Evolutionary conservation across 2,329 filamentous ascomycete genomes (phyloP).

Genomic region (Ophiocordyceps camponoti-floridani): DNA sequence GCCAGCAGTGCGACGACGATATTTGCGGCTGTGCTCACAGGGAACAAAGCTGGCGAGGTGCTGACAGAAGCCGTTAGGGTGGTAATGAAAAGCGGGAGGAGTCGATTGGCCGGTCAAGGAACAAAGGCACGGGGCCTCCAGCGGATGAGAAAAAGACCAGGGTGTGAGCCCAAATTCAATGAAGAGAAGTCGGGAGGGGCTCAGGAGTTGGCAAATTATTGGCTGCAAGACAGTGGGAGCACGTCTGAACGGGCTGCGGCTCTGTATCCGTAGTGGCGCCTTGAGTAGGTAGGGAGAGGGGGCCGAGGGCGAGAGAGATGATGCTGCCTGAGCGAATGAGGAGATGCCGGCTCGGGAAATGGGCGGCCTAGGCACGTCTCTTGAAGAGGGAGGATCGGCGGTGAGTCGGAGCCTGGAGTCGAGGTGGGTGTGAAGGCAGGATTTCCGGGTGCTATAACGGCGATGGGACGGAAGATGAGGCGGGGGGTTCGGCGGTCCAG

Average conservation of each 20-base stretch:
- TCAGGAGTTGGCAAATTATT: background rate
- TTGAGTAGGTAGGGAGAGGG: background rate
- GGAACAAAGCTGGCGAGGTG: background rate
- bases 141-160: background rate
- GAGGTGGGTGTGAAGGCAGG: background rate
- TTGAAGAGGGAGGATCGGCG: background rate
- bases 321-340: background rate
- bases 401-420: background rate
- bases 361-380: background rate
- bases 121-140: constrained; percentile 3
- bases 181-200: background rate
- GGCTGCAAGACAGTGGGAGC: background rate
- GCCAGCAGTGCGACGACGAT: constrained; percentile 1
- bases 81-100: constrained; percentile 5
- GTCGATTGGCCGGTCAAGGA: constrained; percentile 3
- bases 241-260: background rate
- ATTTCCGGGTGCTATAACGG: background rate
- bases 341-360: background rate
- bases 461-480: background rate
- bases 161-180: background rate
- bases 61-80: background rate
- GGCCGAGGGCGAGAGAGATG: background rate
- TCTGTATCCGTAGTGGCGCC: no score
- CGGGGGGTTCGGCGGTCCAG: constrained; percentile 1
- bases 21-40: constrained; percentile 1